Evolutionary conservation across 1,284 basidiomycete genomes (phyloP).

Genomic region (Mycosarcoma maydis): DNA sequence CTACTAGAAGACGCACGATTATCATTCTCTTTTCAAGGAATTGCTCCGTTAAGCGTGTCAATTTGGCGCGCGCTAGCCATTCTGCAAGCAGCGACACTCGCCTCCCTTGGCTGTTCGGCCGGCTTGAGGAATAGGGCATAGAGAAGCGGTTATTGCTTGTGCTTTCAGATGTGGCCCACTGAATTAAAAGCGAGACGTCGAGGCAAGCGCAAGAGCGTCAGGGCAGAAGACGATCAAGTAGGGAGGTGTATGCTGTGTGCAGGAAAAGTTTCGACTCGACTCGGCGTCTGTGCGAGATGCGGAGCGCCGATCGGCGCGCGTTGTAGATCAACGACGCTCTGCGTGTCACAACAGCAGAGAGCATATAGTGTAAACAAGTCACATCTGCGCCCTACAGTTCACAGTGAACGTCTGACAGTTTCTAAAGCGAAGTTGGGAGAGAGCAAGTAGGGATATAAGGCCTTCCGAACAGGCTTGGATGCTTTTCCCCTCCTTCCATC

Average conservation of each 20-base stretch:
- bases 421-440: too few species aligned
- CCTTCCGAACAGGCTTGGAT: background rate
- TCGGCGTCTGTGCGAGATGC: slow-evolving; percentile 8
- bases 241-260: slow-evolving; percentile 37
- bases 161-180: slow-evolving; percentile 12
- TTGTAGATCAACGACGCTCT: slow-evolving; percentile 2
- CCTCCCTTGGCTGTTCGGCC: background rate
- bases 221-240: background rate
- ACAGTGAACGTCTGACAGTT: background rate
- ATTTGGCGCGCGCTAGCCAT: background rate
- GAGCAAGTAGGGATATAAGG: slow-evolving; percentile 17
- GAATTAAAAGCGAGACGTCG: background rate
- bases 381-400: slow-evolving; percentile 2
- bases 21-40: background rate
- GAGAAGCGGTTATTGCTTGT: slow-evolving; percentile 2
- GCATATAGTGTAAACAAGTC: slow-evolving; percentile 21
- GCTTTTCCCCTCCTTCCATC: slow-evolving; percentile 5
- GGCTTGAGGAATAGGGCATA: background rate
- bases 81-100: slow-evolving; percentile 11
- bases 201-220: background rate
- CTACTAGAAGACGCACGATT: slow-evolving; percentile 18
- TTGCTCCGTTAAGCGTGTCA: background rate
- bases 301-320: slow-evolving; percentile 23
- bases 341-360: background rate
- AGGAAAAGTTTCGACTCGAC: slow-evolving; percentile 35